Evolutionary conservation across 768 basidiomycete species (phyloP), one percentile per base, ranked within the genome.

Genomic region (Coprinopsis sp.): DNA sequence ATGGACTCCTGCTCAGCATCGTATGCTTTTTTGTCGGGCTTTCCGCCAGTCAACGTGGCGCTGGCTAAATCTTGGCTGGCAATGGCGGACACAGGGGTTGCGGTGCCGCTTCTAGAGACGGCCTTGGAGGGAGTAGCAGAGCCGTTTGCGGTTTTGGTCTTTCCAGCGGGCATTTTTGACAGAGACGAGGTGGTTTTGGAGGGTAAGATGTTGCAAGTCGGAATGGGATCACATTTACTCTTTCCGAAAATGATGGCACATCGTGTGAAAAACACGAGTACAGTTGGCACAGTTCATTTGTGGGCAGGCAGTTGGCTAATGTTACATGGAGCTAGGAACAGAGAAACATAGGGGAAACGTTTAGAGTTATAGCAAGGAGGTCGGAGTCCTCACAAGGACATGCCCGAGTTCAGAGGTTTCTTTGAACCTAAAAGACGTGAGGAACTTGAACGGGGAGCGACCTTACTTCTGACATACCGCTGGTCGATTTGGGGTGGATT

Each of bases 1-100:
- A 94, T 70, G 58, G 66, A 79, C 44, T 87, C 82, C 67, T 94
- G 91, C 68, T 97, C 92, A 7, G 73, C 76, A 44, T 96, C 89
- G 63, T 87, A 87, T n/a, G 66, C 70, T 38, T 75, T 76, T 67
- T 91, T 92, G 77, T 96, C 93, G 25, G 94, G 94, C 62, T 73
- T 88, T 34, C 78, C 82, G 37, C 71, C 64, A 42, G 65, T 58
- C 28, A 66, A 58, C 36, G 63, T 51, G 50, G 62, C 55, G 37
- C 3, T 27, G 21, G 24, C 30, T 47, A 66, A 67, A 65, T 76
- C 75, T 63, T 68, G 70, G 57, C 69, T 66, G 44, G 66, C 64
- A 50, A 59, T 61, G 21, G 64, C 57, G 33, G 73, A 67, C 30
- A 73, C 68, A 44, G 79, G 72, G 37, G 75, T 73, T 19, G 73